A percentile compares a stretch with the other conserved stretches of the same genome.
Conservation (phyloP, 2,329 filamentous ascomycete genomes). For the Geosmithia flava region DNA sequence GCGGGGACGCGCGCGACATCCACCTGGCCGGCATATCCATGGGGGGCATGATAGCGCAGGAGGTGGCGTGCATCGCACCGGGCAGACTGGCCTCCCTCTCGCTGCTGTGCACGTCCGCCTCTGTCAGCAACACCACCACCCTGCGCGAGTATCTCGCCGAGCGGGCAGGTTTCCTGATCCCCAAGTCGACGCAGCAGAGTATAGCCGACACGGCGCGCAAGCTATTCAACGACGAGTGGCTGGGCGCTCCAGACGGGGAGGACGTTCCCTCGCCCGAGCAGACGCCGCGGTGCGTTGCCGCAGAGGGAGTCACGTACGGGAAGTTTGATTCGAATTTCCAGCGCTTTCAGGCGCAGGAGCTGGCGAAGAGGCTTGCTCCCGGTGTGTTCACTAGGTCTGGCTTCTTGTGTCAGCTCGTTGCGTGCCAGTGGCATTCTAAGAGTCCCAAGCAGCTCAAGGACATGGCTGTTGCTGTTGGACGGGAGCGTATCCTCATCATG, state of each 20-base stretch:
- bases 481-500: constrained; percentile 62
- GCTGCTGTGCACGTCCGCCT: constrained; percentile 49
- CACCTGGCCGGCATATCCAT: constrained; percentile 72
- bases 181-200: constrained; percentile 56
- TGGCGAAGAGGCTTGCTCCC: constrained; percentile 54
- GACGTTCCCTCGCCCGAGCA: constrained; percentile 29
- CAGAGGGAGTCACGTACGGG: constrained; percentile 23
- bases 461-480: constrained; percentile 57
- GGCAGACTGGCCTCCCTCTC: constrained; percentile 40
- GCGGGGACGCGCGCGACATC: constrained; percentile 24
- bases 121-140: constrained; percentile 47
- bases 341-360: constrained; percentile 69
- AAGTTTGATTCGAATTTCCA: constrained; percentile 66
- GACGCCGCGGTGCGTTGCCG: constrained; percentile 25
- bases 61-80: constrained; percentile 49
- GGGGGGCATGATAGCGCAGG: constrained; percentile 88
- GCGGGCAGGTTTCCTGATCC: constrained; percentile 46
- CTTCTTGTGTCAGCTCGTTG: constrained; percentile 66
- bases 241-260: constrained; percentile 47
- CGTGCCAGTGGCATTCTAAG: constrained; percentile 71
- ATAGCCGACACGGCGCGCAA: constrained; percentile 51
- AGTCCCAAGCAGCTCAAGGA: constrained; percentile 47
- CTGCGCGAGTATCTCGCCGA: constrained; percentile 52
- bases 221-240: constrained; percentile 55
- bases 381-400: constrained; percentile 50